phyloP scores from a whole-genome alignment of 805 yeast genomes.

The Yamadazyma insecticola region DNA sequence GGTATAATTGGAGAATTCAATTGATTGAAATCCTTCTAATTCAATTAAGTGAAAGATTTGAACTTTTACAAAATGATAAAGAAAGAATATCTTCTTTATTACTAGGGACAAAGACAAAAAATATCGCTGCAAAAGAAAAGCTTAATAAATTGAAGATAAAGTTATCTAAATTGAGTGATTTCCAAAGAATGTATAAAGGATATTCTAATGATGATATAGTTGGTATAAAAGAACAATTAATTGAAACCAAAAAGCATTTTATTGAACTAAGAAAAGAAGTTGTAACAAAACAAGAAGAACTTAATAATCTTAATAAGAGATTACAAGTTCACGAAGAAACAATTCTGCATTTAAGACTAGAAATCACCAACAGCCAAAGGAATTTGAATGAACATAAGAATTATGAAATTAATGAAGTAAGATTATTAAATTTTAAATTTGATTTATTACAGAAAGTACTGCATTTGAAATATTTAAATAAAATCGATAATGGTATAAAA shows the following conservation, averaged over 20 bases:
- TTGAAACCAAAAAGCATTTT: constrained; percentile 8
- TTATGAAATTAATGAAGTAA: constrained; percentile 18
- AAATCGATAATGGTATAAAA: background rate
- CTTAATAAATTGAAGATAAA: constrained; percentile 12
- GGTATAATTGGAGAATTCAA: constrained; percentile 62
- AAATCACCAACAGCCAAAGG: constrained; percentile 6
- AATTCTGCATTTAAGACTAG: constrained; percentile 5
- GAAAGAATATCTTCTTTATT: background rate
- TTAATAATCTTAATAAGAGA: background rate
- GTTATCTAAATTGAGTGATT: constrained; percentile 13
- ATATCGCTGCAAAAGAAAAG: constrained; percentile 8
- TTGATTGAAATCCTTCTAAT: constrained; percentile 42
- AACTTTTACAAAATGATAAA: constrained; percentile 8
- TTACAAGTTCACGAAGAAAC: constrained; percentile 1
- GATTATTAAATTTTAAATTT: constrained; percentile 16
- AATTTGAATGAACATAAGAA: constrained; percentile 10
- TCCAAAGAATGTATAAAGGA: constrained; percentile 8
- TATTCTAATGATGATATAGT: constrained; percentile 8
- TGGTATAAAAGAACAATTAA: constrained; percentile 8
- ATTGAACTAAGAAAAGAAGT: constrained; percentile 11
- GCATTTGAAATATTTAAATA: constrained; percentile 13
- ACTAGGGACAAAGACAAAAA: constrained; percentile 5
- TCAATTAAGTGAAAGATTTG: constrained; percentile 17
- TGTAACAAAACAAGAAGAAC: constrained; percentile 1
- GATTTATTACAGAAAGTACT: constrained; percentile 22